Evolutionary conservation across 1,284 basidiomycete species (phyloP).

Genomic region (Ustilago hordei): DNA sequence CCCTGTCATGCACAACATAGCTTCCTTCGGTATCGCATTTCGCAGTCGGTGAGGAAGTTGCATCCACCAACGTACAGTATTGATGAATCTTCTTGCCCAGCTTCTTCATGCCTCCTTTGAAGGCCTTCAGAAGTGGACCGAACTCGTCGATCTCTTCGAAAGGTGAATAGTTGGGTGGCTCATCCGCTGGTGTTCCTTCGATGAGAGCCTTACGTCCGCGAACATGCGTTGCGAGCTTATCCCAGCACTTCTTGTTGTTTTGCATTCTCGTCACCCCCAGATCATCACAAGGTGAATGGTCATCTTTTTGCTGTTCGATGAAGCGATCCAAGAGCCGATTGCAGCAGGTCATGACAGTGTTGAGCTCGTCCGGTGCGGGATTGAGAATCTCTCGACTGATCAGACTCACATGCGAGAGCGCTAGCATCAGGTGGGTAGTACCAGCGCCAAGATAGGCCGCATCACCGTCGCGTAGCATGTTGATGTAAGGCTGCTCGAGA

Average conservation of each 20-base stretch:
- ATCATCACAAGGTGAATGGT: conserved; percentile 32
- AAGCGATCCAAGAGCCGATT: conserved; percentile 22
- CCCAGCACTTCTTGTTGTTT: conserved; percentile 13
- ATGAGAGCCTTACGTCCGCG: not conserved
- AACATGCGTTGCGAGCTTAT: conserved; percentile 3
- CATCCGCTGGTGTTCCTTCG: not conserved
- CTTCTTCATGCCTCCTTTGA: conserved; percentile 9
- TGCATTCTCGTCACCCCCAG: conserved; percentile 24
- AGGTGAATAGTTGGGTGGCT: not conserved
- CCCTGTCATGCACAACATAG: too few species aligned
- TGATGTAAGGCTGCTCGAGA: conserved; percentile 23
- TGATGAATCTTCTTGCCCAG: conserved; percentile 13
- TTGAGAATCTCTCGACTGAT: conserved; percentile 35
- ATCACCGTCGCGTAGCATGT: conserved; percentile 34
- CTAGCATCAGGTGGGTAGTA: conserved; percentile 22
- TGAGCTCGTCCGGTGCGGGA: conserved; percentile 14
- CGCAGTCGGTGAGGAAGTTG: not conserved
- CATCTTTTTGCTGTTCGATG: conserved; percentile 17
- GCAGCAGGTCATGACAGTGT: conserved; percentile 11
- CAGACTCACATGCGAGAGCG: conserved; percentile 28
- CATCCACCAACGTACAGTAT: conserved; percentile 18
- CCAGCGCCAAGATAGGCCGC: conserved; percentile 29
- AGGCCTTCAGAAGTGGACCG: not conserved
- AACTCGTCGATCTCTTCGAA: not conserved
- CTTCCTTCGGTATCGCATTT: not conserved